Base-by-base conservation (phyloP, 345 rosid species). In the Garcia nutans region DNA sequence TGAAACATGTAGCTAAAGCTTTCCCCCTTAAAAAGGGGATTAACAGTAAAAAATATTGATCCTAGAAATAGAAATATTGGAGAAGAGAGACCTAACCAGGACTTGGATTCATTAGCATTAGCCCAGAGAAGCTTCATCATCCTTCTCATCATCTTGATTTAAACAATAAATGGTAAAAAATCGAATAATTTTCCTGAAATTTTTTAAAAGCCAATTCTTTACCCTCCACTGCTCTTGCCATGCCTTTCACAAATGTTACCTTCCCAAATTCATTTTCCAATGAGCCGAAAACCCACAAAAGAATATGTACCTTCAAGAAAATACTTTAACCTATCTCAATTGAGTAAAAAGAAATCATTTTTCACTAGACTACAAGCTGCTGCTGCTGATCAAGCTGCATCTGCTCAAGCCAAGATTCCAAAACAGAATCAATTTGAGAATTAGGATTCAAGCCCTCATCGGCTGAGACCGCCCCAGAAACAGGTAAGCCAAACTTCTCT, bases 321-420 rank as follows among this genome's bases (percentile, higher is more conserved):
- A 37, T 57, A 33, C 64, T 71, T 55, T 22, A 33, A 66, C 64
- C 63, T 71, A 70, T 12, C 54, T 22, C 23, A 10, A 33, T 20
- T 59, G 44, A 20, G 56, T 17, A 56, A 55, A 23, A 19, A 26
- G 31, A 7, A 9, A 41, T 42, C 26, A 15, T n/a, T 42, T 1
- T 78, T 65, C 61, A 3, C 80, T 86, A 81, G 63, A 83, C 85
- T 66, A 81, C 83, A 12, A 83, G 82, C 78, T 83, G 96, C 22
- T 72, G 76, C 67, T 72, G 58, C 71, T 74, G 71, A 76, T 93
- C 98, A 70, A 92, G 90, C 83, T 93, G 87, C 91, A 89, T 90
- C 76, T 92, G 94, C 89, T 92, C 93, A 6, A 86, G 77, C 98
- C 94, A 94, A 11, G 89, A 79, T 52, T 86, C 86, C 68, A 77